Percentiles rank a stretch among this genome's conserved stretches.
These are phyloP conservation scores for Cadophora luteo-olivacea DNA, from an alignment of 2,329 filamentous ascomycete species.

Conservation along the genomic window DNA sequence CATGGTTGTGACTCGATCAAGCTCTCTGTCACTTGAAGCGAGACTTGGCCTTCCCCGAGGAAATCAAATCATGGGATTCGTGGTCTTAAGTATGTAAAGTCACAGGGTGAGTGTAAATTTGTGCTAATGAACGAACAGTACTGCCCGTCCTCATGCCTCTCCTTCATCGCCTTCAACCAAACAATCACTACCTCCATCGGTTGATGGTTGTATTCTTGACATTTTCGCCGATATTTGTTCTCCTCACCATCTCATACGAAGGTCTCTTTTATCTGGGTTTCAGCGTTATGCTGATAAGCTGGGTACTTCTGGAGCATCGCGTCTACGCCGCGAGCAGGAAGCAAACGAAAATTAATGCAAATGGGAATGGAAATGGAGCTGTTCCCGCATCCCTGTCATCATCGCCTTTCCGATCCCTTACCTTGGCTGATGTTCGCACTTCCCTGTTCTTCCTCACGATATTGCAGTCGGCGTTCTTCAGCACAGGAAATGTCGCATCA, in stretches of 20 bases:
- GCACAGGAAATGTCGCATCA: conserved; percentile 94
- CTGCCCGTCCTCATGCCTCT: conserved; percentile 80
- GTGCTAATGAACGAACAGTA: conserved; percentile 52
- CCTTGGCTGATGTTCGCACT: conserved; percentile 83
- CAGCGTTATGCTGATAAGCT: conserved; percentile 79
- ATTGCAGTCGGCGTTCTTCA: conserved; percentile 95
- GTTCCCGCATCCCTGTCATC: conserved; percentile 39
- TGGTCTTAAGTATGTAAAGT: conserved; percentile 67
- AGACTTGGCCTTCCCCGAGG: conserved; percentile 85
- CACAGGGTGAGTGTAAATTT: background rate
- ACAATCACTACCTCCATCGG: conserved; percentile 88
- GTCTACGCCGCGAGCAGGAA: conserved; percentile 57
- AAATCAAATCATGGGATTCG: conserved; percentile 87
- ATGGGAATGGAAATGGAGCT: conserved; percentile 32
- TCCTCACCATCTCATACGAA: conserved; percentile 96
- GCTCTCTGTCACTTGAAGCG: conserved; percentile 82
- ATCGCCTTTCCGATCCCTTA: conserved; percentile 64
- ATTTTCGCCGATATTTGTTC: conserved; percentile 92
- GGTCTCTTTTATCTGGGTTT: conserved; percentile 95
- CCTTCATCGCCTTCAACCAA: conserved; percentile 80
- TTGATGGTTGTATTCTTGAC: conserved; percentile 89
- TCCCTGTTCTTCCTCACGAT: conserved; percentile 95
- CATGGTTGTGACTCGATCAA: conserved; percentile 86
- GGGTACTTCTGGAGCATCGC: conserved; percentile 90
- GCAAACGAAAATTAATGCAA: conserved; percentile 16